Percentiles rank a stretch among this genome's conserved stretches.
Conservation (phyloP, 192 early-diverging fungal genomes). For the Phlyctochytrium arcticum region DNA sequence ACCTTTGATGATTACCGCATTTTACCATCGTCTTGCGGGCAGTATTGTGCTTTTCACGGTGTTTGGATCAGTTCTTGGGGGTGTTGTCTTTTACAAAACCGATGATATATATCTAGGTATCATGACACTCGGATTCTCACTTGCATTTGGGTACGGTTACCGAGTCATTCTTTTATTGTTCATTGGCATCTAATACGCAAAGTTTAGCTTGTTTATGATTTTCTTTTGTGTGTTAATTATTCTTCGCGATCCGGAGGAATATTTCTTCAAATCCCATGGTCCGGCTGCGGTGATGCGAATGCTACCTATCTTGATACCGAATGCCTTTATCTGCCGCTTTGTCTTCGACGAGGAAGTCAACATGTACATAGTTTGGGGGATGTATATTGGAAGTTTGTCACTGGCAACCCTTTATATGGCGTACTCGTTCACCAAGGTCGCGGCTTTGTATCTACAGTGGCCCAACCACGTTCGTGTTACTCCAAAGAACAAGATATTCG, state of each 20-base stretch:
- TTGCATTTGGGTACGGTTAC: constrained; percentile 21
- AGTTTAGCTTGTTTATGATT: constrained; percentile 34
- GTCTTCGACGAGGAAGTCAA: constrained; percentile 10
- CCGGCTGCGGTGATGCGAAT: constrained; percentile 24
- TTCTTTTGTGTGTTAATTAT: constrained; percentile 27
- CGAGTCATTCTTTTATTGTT: neutral
- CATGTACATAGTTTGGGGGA: constrained; percentile 13
- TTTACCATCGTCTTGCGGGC: constrained; percentile 32
- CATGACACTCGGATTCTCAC: constrained; percentile 11
- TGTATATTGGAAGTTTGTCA: constrained; percentile 21
- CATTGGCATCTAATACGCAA: constrained; percentile 2
- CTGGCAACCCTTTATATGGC: constrained; percentile 27
- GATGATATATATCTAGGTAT: neutral
- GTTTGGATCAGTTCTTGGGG: constrained; percentile 13
- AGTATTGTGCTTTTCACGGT: constrained; percentile 21
- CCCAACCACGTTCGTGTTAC: constrained; percentile 28
- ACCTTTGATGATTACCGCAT: constrained; percentile 33
- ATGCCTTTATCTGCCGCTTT: constrained; percentile 27
- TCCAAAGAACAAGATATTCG: constrained; percentile 27
- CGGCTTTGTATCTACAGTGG: constrained; percentile 32
- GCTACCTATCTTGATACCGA: constrained; percentile 23
- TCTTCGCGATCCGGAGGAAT: constrained; percentile 29
- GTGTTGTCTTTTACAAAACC: constrained; percentile 2
- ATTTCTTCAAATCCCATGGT: constrained; percentile 37
- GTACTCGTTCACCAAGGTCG: constrained; percentile 18